Conservation (phyloP, 805 yeast genomes). For the Scheffersomyces amazonensis region DNA sequence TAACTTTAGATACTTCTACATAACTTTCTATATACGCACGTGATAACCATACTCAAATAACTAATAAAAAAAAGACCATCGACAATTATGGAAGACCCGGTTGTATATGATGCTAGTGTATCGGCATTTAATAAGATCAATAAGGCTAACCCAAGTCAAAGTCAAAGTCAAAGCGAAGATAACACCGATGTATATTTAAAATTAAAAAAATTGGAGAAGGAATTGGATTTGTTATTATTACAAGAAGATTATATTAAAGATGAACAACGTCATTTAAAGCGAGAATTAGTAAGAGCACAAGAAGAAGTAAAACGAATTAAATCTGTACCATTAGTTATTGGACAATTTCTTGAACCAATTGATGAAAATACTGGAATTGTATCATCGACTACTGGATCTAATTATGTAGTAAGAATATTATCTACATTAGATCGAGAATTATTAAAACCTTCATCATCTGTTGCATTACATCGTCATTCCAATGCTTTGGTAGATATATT, state of each 20-base stretch:
- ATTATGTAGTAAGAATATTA: constrained; percentile 91
- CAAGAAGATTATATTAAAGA: constrained; percentile 98
- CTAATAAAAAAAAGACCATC: constrained; percentile 1
- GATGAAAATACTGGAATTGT: constrained; percentile 97
- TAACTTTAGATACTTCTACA: no score
- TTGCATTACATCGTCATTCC: constrained; percentile 97
- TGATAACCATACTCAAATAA: no score
- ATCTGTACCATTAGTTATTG: constrained; percentile 96
- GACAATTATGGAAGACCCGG: constrained; percentile 33
- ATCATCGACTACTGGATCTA: constrained; percentile 95
- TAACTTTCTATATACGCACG: no score
- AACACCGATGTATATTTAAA: constrained; percentile 73
- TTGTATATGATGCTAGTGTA: constrained; percentile 19
- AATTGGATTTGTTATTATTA: constrained; percentile 74
- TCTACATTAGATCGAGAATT: constrained; percentile 94
- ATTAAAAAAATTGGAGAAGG: constrained; percentile 86
- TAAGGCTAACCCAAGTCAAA: constrained; percentile 1
- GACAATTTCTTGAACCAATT: constrained; percentile 96
- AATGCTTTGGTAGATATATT: constrained; percentile 95
- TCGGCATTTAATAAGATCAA: constrained; percentile 7
- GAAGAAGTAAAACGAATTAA: constrained; percentile 98
- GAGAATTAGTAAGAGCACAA: constrained; percentile 94
- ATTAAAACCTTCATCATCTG: constrained; percentile 91
- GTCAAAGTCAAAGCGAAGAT: constrained; percentile 27
- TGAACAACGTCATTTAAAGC: constrained; percentile 92